Percentiles rank a stretch among this genome's conserved stretches.
Evolutionary conservation across 768 basidiomycete genomes (phyloP).

Genomic region (Boletus rex-veris): DNA sequence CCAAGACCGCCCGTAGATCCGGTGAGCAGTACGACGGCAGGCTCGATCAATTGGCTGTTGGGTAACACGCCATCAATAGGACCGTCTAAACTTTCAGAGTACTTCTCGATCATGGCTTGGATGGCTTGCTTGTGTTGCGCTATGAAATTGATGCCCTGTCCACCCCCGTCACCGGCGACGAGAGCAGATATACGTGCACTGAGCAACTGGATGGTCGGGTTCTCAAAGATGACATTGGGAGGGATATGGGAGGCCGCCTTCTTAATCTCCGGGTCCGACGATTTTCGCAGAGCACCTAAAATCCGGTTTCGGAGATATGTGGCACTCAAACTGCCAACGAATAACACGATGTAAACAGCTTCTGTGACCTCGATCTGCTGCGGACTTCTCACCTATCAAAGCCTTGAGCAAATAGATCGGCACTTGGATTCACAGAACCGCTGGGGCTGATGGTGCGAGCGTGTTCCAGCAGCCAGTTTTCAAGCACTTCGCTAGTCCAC

Average conservation of each 20-base stretch:
- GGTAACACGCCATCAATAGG: neutral
- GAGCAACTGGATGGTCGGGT: constrained; percentile 31
- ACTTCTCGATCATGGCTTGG: constrained; percentile 38
- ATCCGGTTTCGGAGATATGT: constrained; percentile 24
- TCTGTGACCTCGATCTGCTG: too few species aligned
- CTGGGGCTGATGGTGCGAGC: neutral
- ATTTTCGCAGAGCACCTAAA: constrained; percentile 8
- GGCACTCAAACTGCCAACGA: constrained; percentile 18
- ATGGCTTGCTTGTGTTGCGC: neutral
- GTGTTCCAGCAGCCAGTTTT: constrained; percentile 14
- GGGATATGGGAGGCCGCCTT: constrained; percentile 14
- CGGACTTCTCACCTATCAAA: constrained; percentile 29
- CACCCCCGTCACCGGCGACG: neutral
- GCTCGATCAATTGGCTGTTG: neutral
- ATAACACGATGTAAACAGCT: neutral
- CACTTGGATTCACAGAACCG: neutral
- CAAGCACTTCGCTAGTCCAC: neutral
- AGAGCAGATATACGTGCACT: neutral
- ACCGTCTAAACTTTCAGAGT: constrained; percentile 16
- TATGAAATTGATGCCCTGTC: neutral
- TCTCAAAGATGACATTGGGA: constrained; percentile 32
- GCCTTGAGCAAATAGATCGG: constrained; percentile 30
- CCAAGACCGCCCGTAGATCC: constrained; percentile 45
- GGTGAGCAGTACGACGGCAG: constrained; percentile 27
- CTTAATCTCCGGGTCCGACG: neutral